These are phyloP conservation scores for Fraxinus latifolia DNA, from an alignment of 305 asterid genomes.

Conservation along the genomic window DNA sequence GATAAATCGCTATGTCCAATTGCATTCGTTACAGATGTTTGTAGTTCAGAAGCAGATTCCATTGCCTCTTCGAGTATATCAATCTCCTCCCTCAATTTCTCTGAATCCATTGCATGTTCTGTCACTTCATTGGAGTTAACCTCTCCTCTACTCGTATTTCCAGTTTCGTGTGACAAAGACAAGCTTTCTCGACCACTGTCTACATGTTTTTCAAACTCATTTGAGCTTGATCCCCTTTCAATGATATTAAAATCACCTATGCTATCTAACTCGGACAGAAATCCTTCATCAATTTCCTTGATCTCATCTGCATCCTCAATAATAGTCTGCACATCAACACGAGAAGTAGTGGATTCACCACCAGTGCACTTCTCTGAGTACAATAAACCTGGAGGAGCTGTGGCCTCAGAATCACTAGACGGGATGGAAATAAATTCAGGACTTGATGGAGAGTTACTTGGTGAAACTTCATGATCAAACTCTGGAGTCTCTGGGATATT, in stretches of 20 bases:
- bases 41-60: constrained; percentile 33
- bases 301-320: constrained; percentile 60
- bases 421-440: constrained; percentile 43
- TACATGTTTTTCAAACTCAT: constrained; percentile 32
- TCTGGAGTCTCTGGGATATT: constrained; percentile 43
- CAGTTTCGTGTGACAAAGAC: constrained; percentile 25
- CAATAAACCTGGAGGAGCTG: constrained; percentile 24
- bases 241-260: constrained; percentile 66
- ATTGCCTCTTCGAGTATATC: constrained; percentile 27
- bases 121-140: constrained; percentile 19
- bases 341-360: constrained; percentile 35
- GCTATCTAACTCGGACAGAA: constrained; percentile 68
- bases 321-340: constrained; percentile 37
- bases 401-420: constrained; percentile 35
- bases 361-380: constrained; percentile 15
- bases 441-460: constrained; percentile 46
- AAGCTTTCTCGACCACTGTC: constrained; percentile 32
- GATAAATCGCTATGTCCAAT: constrained; percentile 33
- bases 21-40: constrained; percentile 23
- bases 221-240: constrained; percentile 36
- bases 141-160: constrained; percentile 29
- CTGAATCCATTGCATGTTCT: constrained; percentile 21
- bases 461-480: constrained; percentile 31
- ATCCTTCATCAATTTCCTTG: constrained; percentile 63
- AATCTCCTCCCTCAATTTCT: constrained; percentile 27